Percentiles rank a stretch among this genome's conserved stretches.
These are phyloP conservation scores for Selenicereus undatus DNA, from an alignment of 148 eudicot species.

Conservation along the genomic window DNA sequence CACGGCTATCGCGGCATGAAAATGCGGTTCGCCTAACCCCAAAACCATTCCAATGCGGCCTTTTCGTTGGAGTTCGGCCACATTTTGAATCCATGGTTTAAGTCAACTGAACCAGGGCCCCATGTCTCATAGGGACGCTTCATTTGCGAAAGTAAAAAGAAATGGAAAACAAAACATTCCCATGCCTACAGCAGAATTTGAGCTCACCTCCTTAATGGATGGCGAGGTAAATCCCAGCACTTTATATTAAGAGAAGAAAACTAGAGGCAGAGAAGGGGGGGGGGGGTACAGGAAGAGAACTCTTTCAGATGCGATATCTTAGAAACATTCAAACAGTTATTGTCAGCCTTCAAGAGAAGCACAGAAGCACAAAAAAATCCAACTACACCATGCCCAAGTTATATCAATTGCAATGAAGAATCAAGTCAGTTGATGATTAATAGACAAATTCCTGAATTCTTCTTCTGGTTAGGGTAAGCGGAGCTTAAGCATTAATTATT, in stretches of 20 bases:
- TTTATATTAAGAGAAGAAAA: background rate
- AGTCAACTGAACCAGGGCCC: no score
- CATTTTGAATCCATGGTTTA: no score
- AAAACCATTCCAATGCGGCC: no score
- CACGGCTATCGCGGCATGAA: no score
- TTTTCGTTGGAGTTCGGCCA: no score
- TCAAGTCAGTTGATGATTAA: no score
- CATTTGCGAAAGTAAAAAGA: background rate
- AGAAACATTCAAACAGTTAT: background rate
- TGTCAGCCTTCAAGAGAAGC: background rate
- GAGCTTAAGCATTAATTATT: background rate
- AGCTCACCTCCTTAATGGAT: no score
- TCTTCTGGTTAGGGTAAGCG: no score
- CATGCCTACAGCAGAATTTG: background rate
- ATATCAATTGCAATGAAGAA: background rate
- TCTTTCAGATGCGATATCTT: background rate
- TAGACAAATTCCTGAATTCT: no score
- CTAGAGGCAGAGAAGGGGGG: background rate
- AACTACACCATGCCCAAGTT: background rate
- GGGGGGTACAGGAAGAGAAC: background rate
- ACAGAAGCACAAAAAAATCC: background rate
- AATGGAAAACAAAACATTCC: background rate
- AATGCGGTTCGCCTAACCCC: no score
- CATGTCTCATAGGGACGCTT: no score
- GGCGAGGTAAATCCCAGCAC: background rate